These are phyloP conservation scores for Schizothecium vesticola DNA, from an alignment of 495 filamentous ascomycete species.

Conservation along the genomic window DNA sequence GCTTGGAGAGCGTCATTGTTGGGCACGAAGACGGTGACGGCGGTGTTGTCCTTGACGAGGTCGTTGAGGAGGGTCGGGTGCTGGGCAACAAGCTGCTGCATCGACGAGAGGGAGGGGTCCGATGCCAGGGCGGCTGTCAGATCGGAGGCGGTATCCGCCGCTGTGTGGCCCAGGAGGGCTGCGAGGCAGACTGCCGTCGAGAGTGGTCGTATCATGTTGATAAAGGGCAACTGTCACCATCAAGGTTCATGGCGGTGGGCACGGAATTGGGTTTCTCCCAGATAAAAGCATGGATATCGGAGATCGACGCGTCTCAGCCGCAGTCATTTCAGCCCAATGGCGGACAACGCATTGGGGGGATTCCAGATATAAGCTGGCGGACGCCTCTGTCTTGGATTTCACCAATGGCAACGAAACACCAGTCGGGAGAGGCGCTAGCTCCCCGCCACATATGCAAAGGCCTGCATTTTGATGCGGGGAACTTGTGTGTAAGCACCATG, in stretches of 20 bases:
- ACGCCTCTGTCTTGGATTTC: background rate
- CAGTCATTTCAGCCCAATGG: background rate
- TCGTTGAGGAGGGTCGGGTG: background rate
- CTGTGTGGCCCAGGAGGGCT: background rate
- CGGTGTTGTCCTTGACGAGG: background rate
- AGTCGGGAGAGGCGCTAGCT: background rate
- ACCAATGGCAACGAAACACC: background rate
- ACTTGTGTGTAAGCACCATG: background rate
- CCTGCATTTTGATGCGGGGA: background rate
- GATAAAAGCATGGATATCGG: background rate
- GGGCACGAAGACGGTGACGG: background rate
- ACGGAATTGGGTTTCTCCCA: background rate
- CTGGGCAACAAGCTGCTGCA: background rate
- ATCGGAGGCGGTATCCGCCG: conserved; percentile 3
- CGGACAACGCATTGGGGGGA: background rate
- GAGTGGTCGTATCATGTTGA: background rate
- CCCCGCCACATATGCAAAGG: background rate
- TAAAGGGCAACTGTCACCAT: background rate
- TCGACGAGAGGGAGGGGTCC: background rate
- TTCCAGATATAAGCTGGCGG: background rate
- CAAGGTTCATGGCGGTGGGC: background rate
- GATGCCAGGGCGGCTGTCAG: background rate
- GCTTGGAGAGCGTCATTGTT: background rate
- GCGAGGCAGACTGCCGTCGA: background rate
- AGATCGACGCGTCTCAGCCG: background rate